Evolutionary conservation across 129 eudicot genomes (phyloP).

Genomic region (Glebionis coronaria): DNA sequence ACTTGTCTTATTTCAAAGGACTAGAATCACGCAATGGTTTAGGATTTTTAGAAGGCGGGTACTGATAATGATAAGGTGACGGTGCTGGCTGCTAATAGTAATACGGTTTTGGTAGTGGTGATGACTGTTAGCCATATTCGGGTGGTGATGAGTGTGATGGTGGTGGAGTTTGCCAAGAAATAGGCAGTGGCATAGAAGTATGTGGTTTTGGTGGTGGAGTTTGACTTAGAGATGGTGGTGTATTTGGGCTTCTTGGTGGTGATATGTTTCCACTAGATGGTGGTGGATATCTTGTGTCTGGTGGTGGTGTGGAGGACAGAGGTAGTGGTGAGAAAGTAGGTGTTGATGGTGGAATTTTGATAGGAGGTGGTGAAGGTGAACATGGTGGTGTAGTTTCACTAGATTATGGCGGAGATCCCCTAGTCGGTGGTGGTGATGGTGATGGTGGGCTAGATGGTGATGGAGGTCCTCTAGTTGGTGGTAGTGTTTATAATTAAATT

Average conservation of each 20-base stretch:
- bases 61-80: not conserved
- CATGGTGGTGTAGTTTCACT: no score
- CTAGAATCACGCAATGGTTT: not conserved
- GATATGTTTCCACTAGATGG: no score
- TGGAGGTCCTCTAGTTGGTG: no score
- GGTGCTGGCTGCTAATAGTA: conserved; percentile 5
- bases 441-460: no score
- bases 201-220: no score
- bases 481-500: no score
- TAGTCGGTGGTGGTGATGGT: no score
- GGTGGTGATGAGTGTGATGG: no score
- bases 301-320: not conserved
- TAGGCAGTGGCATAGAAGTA: no score
- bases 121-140: no score
- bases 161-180: not conserved
- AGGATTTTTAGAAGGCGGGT: not conserved
- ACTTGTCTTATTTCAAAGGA: not conserved
- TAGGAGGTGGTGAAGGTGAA: not conserved
- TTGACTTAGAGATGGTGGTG: conserved; percentile 6
- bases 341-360: not conserved
- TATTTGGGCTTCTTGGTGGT: not conserved
- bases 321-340: not conserved
- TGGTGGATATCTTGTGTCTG: no score
- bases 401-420: no score
- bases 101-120: conserved; percentile 15